These are phyloP conservation scores for Murraya paniculata DNA, from an alignment of 345 rosid species.

Conservation along the genomic window DNA sequence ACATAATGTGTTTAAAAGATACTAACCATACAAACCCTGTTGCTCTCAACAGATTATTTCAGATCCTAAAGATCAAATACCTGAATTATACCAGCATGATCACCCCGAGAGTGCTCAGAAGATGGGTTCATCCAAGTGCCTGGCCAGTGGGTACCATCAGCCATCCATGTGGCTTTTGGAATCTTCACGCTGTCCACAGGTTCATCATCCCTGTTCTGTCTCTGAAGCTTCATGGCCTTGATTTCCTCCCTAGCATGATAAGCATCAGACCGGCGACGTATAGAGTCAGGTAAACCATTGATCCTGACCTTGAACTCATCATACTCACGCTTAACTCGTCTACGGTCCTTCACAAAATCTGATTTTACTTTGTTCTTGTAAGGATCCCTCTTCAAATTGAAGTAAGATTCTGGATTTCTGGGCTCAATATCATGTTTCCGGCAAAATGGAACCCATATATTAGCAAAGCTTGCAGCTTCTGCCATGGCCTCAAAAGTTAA, in stretches of 20 bases:
- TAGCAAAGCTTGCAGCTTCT: conserved; percentile 98
- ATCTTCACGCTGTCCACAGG: conserved; percentile 72
- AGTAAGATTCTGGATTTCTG: conserved; percentile 93
- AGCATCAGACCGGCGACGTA: conserved; percentile 95
- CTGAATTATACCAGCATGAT: conserved; percentile 96
- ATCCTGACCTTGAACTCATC: conserved; percentile 97
- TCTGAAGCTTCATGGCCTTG: conserved; percentile 90
- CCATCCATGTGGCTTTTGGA: conserved; percentile 99
- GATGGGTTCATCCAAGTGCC: conserved; percentile 82
- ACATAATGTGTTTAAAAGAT: neutral
- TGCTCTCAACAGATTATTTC: neutral
- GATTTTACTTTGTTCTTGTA: conserved; percentile 84
- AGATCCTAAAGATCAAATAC: conserved; percentile 29
- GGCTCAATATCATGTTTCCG: conserved; percentile 93
- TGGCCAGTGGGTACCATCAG: conserved; percentile 99
- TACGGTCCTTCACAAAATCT: conserved; percentile 93
- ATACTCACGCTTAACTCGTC: conserved; percentile 91
- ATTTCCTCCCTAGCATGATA: conserved; percentile 94
- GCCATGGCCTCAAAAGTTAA: conserved; percentile 99
- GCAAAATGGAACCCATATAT: conserved; percentile 93
- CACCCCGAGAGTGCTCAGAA: conserved; percentile 78
- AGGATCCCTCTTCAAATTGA: conserved; percentile 90
- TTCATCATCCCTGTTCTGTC: conserved; percentile 73
- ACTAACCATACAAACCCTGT: neutral
- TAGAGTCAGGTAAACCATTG: conserved; percentile 90